Evolutionary conservation across 2,329 filamentous ascomycete genomes (phyloP).

Genomic region (Tolypocladium endophyticum): DNA sequence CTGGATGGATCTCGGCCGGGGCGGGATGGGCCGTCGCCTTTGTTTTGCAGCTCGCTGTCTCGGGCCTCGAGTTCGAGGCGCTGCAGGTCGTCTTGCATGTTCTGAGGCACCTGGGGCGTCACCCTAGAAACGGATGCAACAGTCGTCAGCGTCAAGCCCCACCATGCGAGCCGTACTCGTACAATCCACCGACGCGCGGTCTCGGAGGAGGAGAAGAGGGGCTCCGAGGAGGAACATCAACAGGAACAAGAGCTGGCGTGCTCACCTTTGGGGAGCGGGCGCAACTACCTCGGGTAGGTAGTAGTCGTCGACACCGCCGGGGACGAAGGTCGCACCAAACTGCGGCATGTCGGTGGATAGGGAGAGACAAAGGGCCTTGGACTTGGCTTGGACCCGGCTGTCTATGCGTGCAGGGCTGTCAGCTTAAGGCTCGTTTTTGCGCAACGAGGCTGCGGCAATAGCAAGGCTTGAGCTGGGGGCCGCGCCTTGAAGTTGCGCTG

Average conservation of each 20-base stretch:
- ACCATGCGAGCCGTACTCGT: conserved; percentile 6
- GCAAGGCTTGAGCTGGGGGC: background rate
- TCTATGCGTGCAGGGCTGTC: conserved; percentile 11
- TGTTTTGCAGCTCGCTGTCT: conserved; percentile 26
- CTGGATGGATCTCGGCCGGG: conserved; percentile 34
- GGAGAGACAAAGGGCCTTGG: conserved; percentile 7
- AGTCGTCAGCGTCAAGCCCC: conserved; percentile 25
- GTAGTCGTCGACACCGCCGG: conserved; percentile 47
- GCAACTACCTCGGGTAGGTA: conserved; percentile 51
- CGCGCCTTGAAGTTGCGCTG: background rate
- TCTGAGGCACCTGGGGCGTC: conserved; percentile 90
- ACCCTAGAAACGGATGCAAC: conserved; percentile 46
- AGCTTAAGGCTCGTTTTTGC: conserved; percentile 5
- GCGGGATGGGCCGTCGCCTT: conserved; percentile 18
- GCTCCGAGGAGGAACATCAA: background rate
- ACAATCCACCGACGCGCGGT: conserved; percentile 1
- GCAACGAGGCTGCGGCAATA: background rate
- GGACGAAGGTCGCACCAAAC: conserved; percentile 47
- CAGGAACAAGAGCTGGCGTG: background rate
- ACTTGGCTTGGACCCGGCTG: background rate
- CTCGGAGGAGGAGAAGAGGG: background rate
- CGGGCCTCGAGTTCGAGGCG: conserved; percentile 77
- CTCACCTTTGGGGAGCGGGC: conserved; percentile 47
- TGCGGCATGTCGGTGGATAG: conserved; percentile 14
- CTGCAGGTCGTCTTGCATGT: conserved; percentile 91